Conservation (phyloP, 2,329 filamentous ascomycete species). For the Fusarium sarcochroum region DNA sequence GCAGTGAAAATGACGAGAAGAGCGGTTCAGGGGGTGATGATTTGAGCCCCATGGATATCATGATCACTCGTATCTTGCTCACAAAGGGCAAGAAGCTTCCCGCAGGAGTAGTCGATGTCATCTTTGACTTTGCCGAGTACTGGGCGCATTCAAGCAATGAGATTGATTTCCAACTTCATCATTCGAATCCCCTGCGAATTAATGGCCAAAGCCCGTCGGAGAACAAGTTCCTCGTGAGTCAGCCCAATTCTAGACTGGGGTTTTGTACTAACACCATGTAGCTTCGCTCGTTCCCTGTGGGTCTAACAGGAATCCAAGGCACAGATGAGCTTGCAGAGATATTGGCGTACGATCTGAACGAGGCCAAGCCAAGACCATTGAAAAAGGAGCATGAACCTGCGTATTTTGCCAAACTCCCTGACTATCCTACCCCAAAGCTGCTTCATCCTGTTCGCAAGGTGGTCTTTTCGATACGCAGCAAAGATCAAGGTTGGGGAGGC, state of each 20-base stretch:
- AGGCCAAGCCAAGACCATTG: constrained; percentile 49
- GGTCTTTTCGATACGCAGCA: constrained; percentile 69
- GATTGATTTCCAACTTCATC: constrained; percentile 47
- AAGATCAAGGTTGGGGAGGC: constrained; percentile 72
- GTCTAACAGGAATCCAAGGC: constrained; percentile 51
- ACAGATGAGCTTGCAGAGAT: constrained; percentile 47
- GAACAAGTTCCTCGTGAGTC: constrained; percentile 55
- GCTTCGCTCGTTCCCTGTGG: constrained; percentile 58
- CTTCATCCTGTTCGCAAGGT: constrained; percentile 70
- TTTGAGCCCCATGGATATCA: constrained; percentile 64
- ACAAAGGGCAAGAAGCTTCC: constrained; percentile 61
- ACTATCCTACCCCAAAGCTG: constrained; percentile 58
- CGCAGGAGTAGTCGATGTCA: constrained; percentile 66
- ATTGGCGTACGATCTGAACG: constrained; percentile 50
- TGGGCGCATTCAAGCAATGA: constrained; percentile 66
- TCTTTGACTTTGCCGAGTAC: constrained; percentile 74
- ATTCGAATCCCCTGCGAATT: constrained; percentile 43
- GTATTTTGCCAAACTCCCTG: constrained; percentile 54
- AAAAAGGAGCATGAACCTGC: constrained; percentile 46
- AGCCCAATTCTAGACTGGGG: background rate
- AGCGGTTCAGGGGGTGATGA: constrained; percentile 37
- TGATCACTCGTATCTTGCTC: constrained; percentile 65
- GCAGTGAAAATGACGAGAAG: constrained; percentile 4
- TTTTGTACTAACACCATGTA: constrained; percentile 34
- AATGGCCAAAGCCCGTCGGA: constrained; percentile 44